These are phyloP conservation scores for Pestalotiopsis sp. DNA, from an alignment of 2,329 filamentous ascomycete species.

Conservation along the genomic window DNA sequence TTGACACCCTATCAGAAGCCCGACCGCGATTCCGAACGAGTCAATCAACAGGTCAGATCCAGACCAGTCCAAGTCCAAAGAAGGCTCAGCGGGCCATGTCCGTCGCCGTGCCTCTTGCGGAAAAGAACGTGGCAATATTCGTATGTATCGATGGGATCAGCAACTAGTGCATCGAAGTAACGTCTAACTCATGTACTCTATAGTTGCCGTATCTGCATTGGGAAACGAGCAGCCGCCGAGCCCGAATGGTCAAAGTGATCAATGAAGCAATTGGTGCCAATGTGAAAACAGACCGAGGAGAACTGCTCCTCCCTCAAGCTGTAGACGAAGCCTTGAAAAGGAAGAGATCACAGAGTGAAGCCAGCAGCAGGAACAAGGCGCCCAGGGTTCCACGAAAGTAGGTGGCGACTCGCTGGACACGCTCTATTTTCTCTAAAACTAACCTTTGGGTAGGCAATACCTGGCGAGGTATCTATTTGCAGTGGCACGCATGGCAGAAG, in stretches of 20 bases:
- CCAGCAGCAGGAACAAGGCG: neutral
- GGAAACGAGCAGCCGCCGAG: slow-evolving; percentile 22
- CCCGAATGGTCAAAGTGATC: slow-evolving; percentile 16
- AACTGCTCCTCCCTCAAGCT: neutral
- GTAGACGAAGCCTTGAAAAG: neutral
- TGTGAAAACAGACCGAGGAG: neutral
- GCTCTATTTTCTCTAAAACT: neutral
- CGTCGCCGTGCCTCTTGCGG: neutral
- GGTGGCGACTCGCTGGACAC: neutral
- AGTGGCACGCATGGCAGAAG: slow-evolving; percentile 18
- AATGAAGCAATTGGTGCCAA: slow-evolving; percentile 15
- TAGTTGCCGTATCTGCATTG: slow-evolving; percentile 29
- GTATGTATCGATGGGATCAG: neutral
- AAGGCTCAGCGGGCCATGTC: neutral
- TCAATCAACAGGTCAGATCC: neutral
- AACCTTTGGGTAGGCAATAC: neutral
- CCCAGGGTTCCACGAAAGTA: neutral
- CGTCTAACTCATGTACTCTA: neutral
- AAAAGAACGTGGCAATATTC: slow-evolving; percentile 14
- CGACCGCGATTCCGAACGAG: neutral
- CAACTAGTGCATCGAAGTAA: neutral
- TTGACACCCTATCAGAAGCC: neutral
- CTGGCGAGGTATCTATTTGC: slow-evolving; percentile 18
- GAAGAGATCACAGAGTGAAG: slow-evolving; percentile 1
- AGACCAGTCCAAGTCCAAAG: neutral